Evolutionary conservation across 108 stramenopile species (phyloP), one percentile per base, ranked within the genome.

Genomic region (Craspedostauros australis): DNA sequence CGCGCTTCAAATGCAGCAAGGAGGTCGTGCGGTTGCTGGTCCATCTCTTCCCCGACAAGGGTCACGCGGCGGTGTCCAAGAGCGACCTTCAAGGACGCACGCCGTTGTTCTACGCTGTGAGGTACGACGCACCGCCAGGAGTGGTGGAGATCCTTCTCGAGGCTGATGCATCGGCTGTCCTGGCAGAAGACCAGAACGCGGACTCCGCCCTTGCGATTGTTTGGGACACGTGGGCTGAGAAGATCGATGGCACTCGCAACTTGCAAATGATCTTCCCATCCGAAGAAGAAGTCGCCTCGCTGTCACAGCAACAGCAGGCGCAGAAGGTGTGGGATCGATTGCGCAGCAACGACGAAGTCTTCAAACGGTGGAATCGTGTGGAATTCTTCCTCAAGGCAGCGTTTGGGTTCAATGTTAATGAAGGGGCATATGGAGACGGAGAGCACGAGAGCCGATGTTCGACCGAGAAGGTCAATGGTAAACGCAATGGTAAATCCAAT

Each of bases 91-190:
- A 58, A 48, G 83, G 87, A 9, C 69, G 87, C 0, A 66, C 66
- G 14, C 68, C 86, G 0, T 56, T 88, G 38, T 84, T 71, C 46
- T 84, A 86, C 57, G 88, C 88, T 1, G 75, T 86, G 20, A 68
- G 84, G 38, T 90, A 90, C 52, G 80, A 90, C 53, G 84, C 88
- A 34, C 88, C 88, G 1, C 39, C 68, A 18, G 88, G 88, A 18
- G 88, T 90, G 26, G 82, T 80, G 22, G 76, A 77, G 14, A 25
- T 84, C 26, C 54, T 90, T 39, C 46, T 90, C 43, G 57, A 84
- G 30, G 53, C 65, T 18, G 79, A 85, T 55, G 71, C 84, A 5
- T 57, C 64, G 15, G 82, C 68, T 21, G 80, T 86, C n/a, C 41
- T 90, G 59, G 82, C 84, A 44, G 79, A 78, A 59, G 88, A 90